Base-by-base conservation (phyloP, 2,329 filamentous ascomycete species). In the Fusarium floridanum region DNA sequence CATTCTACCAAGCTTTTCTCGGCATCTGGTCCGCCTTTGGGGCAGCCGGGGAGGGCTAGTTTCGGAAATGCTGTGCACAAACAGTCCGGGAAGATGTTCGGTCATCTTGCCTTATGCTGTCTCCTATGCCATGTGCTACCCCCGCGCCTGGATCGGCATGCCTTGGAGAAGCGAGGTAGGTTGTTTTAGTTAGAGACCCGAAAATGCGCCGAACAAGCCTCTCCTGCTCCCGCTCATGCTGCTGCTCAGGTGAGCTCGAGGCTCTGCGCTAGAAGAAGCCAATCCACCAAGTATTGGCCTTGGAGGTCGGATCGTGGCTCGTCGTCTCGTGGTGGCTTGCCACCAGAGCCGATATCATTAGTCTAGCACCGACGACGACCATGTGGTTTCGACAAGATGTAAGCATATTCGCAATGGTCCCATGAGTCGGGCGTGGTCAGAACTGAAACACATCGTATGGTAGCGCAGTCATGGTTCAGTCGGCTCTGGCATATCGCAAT, bases 41-140 rank as follows among this genome's bases (percentile, higher is more conserved):
- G 59, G 56, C 55, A 69, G 32, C 67, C 62, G 34, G 61, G 60
- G 67, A 68, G 75, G 66, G 64, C 65, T 71, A 71, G 68, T 70
- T 74, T 73, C 68, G 68, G 66, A 66, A 64, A 66, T 72, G 67
- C 65, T 74, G 64, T 77, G 72, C 70, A 75, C 75, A 72, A 67
- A 61, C 67, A 69, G 66, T 17, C 68, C 67, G 67, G 66, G 77
- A 71, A 57, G 56, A 68, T 71, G 34, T 70, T 77, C 70, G 73
- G 71, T 59, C 68, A 68, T 71, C 64, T 66, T 74, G 63, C 70
- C 66, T 72, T 64, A 64, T 76, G 69, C 59, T 73, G 74, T 70
- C 65, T 64, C 61, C 71, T 62, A 65, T 74, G 69, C 77, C 77
- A 74, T 79, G 74, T 77, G 71, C 61, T 67, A 75, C 71, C 68